A percentile compares a stretch with the other conserved stretches of the same genome.
These are phyloP conservation scores for Solanum lycopersicoides DNA, from an alignment of 257 asterid species.

Conservation along the genomic window DNA sequence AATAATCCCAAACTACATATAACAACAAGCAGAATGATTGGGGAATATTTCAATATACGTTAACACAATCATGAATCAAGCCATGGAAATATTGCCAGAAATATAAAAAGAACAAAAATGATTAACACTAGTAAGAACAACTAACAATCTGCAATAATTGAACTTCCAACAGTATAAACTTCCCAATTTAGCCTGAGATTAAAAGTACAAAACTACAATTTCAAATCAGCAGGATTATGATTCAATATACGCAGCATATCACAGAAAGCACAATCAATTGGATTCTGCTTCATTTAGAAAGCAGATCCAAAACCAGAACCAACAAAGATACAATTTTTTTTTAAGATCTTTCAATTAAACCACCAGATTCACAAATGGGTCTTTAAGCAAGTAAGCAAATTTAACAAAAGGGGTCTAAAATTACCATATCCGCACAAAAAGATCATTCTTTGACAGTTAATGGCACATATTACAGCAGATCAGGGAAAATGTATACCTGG, in stretches of 20 bases:
- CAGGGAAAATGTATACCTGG: slow-evolving; percentile 28
- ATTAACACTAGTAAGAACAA: background rate
- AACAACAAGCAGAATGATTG: background rate
- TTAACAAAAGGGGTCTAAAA: background rate
- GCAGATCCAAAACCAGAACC: slow-evolving; percentile 34
- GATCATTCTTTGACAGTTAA: background rate
- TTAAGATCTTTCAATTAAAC: background rate
- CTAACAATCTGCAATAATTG: background rate
- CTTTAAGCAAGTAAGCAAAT: background rate
- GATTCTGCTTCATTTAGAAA: background rate
- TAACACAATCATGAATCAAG: background rate
- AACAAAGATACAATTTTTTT: background rate
- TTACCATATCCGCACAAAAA: background rate
- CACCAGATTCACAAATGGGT: background rate
- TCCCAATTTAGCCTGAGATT: background rate
- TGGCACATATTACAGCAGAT: background rate
- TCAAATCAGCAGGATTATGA: background rate
- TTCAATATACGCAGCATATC: background rate
- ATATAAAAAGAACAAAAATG: background rate
- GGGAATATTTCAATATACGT: background rate
- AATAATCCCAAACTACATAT: background rate
- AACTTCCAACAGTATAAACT: background rate
- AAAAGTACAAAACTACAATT: background rate
- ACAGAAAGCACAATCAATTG: background rate
- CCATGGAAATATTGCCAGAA: background rate